Evolutionary conservation across 78 protist genomes (phyloP).

Genomic region (Dictyostelium brefeldianum): DNA sequence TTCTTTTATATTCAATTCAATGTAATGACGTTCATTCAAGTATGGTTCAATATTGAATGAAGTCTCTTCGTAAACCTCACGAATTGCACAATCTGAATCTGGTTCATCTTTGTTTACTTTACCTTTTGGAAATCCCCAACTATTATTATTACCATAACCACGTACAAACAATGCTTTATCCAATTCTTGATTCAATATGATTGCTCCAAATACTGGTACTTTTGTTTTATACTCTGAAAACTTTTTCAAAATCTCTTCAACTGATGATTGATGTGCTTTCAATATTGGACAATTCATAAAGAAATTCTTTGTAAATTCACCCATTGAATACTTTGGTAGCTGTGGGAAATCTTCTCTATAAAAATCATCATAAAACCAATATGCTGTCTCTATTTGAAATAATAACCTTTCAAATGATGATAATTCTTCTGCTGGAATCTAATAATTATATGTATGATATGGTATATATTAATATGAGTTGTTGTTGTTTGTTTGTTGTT

Average conservation of each 20-base stretch:
- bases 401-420: conserved; percentile 87
- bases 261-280: conserved; percentile 3
- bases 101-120: conserved; percentile 89
- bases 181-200: conserved; percentile 77
- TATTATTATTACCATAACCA: conserved; percentile 54
- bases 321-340: conserved; percentile 64
- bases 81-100: conserved; percentile 85
- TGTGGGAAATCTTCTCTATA: conserved; percentile 74
- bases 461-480: background rate
- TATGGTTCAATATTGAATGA: conserved; percentile 81
- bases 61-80: conserved; percentile 93
- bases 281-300: conserved; percentile 84
- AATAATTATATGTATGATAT: background rate
- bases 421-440: conserved; percentile 88
- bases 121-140: conserved; percentile 95
- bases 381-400: conserved; percentile 90
- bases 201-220: conserved; percentile 93
- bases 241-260: conserved; percentile 65
- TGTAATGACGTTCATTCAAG: conserved; percentile 50
- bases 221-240: conserved; percentile 85
- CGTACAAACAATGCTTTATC: conserved; percentile 85
- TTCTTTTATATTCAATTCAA: conserved; percentile 62
- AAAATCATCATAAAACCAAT: conserved; percentile 93
- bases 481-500: background rate
- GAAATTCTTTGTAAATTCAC: conserved; percentile 65